Evolutionary conservation across 2,329 filamentous ascomycete species (phyloP).

Genomic region (Drechslera avenae): DNA sequence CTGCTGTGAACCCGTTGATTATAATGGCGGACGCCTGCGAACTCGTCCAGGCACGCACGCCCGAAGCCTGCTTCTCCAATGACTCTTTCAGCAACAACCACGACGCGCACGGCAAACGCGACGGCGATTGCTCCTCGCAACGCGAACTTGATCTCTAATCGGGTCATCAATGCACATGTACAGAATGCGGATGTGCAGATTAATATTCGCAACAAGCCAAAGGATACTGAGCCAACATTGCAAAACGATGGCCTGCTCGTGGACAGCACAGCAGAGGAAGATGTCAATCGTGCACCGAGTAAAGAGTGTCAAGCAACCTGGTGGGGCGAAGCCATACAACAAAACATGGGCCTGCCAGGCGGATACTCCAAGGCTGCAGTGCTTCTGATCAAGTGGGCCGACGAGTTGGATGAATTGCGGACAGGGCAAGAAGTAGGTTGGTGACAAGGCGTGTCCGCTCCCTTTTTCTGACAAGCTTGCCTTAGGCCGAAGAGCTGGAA

Average conservation of each 20-base stretch:
- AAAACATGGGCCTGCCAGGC: conserved; percentile 38
- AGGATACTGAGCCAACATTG: not conserved
- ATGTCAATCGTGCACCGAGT: not conserved
- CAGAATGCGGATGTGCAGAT: conserved; percentile 23
- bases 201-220: conserved; percentile 14
- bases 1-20: conserved; percentile 13
- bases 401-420: conserved; percentile 42
- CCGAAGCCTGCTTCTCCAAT: conserved; percentile 7
- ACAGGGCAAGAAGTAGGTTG: conserved; percentile 34
- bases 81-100: conserved; percentile 11
- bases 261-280: not conserved
- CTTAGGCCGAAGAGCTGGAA: conserved; percentile 38
- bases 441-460: not conserved
- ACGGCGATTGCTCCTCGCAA: conserved; percentile 24
- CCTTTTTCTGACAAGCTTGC: not conserved
- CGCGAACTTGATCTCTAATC: conserved; percentile 21
- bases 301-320: conserved; percentile 30
- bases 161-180: conserved; percentile 36
- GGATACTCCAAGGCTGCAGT: conserved; percentile 45
- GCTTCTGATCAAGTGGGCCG: conserved; percentile 46
- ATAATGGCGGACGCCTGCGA: conserved; percentile 24
- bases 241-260: conserved; percentile 2
- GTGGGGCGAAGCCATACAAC: conserved; percentile 35
- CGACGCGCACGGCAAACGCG: conserved; percentile 16
- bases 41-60: conserved; percentile 18